Evolutionary conservation across 441 rosid species (phyloP), one percentile per base, ranked within the genome.

Genomic region (Gossypium aridum): DNA sequence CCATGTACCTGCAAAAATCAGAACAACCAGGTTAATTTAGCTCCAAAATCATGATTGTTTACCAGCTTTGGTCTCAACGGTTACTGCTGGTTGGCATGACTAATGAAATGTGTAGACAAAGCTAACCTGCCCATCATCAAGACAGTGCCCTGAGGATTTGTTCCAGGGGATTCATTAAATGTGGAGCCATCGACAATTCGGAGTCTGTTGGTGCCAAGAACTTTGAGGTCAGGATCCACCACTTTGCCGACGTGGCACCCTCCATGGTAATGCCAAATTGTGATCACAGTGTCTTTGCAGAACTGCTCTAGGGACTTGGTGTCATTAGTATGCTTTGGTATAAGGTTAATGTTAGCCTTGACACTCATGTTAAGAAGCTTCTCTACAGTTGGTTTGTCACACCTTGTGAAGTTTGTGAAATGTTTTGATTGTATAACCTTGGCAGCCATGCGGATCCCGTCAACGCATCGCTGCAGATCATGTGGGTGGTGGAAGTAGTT

Each of bases 211-310:
- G 90, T 88, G 19, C 97, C 97, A 47, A 92, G 86, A 78, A 96
- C 94, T 80, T 78, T 83, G 61, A 80, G 72, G 74, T 87, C 78
- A 16, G 75, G 73, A 76, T 64, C 77, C 68, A 95, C 97, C 22
- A 95, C 99, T 82, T 86, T 89, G 9, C 94, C 93, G 3, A 93
- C 96, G 75, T 87, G 93, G 77, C 96, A 91, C 3, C 99, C 99
- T 9, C 99, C 99, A 54, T 96, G 99, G 72, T 90, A 96, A 53
- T 96, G 99, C 99, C 99, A 96, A 60, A 96, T 96, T 14, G 97
- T 89, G 92, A 93, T 83, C 71, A 96, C 98, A 6, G 97, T 91
- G 82, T 96, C 98, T 71, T 77, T 90, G 79, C 99, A 96, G 85
- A 93, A 96, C 86, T 96, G 99, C 88, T 91, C 93, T 10, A 96